Evolutionary conservation across 768 basidiomycete genomes (phyloP).

Genomic region (Lyophyllum atratum): DNA sequence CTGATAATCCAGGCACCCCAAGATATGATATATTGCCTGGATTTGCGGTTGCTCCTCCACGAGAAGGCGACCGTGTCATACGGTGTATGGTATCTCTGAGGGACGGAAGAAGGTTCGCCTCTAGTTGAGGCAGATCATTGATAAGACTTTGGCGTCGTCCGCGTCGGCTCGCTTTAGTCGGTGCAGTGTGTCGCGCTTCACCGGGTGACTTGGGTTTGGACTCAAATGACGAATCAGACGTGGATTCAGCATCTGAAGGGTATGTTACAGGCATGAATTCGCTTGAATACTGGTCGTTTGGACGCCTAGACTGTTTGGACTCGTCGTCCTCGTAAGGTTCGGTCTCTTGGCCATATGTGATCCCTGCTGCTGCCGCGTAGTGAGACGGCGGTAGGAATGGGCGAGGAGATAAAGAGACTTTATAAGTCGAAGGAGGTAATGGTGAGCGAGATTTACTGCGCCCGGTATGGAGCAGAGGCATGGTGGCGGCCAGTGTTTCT

Average conservation of each 20-base stretch:
- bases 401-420: slow-evolving; percentile 27
- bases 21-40: slow-evolving; percentile 8
- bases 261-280: slow-evolving; percentile 24
- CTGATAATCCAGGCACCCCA: slow-evolving; percentile 7
- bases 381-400: slow-evolving; percentile 56
- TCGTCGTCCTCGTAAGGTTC: slow-evolving; percentile 1
- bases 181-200: slow-evolving; percentile 13
- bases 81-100: slow-evolving; percentile 71
- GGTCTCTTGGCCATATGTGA: slow-evolving; percentile 13
- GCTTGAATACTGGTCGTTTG: slow-evolving; percentile 11
- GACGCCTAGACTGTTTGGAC: not conserved
- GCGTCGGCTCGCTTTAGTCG: slow-evolving; percentile 16
- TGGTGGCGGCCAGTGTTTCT: too few species aligned
- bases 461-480: slow-evolving; percentile 25
- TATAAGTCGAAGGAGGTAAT: slow-evolving; percentile 26
- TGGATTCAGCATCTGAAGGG: slow-evolving; percentile 19
- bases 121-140: slow-evolving; percentile 58
- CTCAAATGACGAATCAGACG: slow-evolving; percentile 35
- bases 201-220: slow-evolving; percentile 13
- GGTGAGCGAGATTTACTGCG: slow-evolving; percentile 46
- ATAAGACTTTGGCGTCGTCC: slow-evolving; percentile 43
- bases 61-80: slow-evolving; percentile 63
- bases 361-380: slow-evolving; percentile 54
- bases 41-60: slow-evolving; percentile 14
- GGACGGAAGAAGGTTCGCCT: slow-evolving; percentile 67